Base-by-base conservation (phyloP, 495 filamentous ascomycete genomes). In the Hypoxylon trugodes region DNA sequence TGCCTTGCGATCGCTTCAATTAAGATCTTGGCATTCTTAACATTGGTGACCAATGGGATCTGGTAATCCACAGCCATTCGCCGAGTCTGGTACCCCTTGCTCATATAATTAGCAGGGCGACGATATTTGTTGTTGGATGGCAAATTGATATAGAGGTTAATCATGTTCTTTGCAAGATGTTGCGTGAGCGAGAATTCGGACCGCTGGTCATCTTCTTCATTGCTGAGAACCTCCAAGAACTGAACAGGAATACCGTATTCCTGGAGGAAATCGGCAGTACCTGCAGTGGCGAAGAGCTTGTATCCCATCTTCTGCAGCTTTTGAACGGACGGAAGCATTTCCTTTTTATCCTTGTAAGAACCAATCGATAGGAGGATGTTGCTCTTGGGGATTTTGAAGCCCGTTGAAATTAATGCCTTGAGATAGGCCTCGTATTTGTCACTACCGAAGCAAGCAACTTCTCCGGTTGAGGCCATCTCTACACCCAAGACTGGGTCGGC, bases 21-120 rank as follows among this genome's bases (percentile, higher is more conserved):
- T 38, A 98, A 74, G 51, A 98, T 90, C 82, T 98, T 98, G 35
- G 95, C 95, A 68, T 97, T 98, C 84, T 98, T 98, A 69, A 98
- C 95, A 70, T 98, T 98, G 42, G 95, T 98, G 24, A 98, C 93
- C 65, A 98, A 77, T 33, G 95, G 95, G 35, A 94, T 96, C 75
- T 97, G 94, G 77, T 97, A 98, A 76, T 98, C 95, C 16, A 98
- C 95, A 22, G 95, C 95, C 95, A 98, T 96, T 66, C 95, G 88
- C 71, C 95, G 85, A 26, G 95, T 97, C 62, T 87, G 87, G 75
- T 98, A 98, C 49, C 95, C 95, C 76, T 91, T 93, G 74, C 92
- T 96, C 89, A 98, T 94, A 79, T 98, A 98, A 79, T 91, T 98
- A 52, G 95, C 95, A 19, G 95, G 95, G 53, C 95, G 87, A 57